These are phyloP conservation scores for Osmozyma mogii DNA, from an alignment of 805 yeast genomes.

Conservation along the genomic window DNA sequence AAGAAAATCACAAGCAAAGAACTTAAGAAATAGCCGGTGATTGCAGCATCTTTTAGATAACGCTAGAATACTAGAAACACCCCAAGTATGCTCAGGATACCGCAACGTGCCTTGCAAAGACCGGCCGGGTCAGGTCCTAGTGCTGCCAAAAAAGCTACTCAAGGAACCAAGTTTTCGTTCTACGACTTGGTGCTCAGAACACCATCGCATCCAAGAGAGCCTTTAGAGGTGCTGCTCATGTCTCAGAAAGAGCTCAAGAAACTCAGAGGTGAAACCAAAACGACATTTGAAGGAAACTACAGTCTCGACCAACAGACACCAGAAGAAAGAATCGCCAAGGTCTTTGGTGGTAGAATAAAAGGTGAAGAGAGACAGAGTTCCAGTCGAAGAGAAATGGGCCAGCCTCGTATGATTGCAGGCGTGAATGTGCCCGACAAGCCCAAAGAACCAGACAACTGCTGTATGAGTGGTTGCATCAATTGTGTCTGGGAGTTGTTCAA, in stretches of 20 bases:
- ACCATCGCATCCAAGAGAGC: constrained; percentile 25
- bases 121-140: too few species aligned
- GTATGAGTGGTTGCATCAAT: constrained; percentile 95
- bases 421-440: constrained; percentile 78
- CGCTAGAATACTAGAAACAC: too few species aligned
- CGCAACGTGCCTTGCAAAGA: too few species aligned
- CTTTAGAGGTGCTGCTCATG: constrained; percentile 25
- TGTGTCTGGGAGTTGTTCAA: constrained; percentile 94
- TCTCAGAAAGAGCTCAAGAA: constrained; percentile 10
- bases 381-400: constrained; percentile 27
- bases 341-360: constrained; percentile 50
- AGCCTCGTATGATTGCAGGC: constrained; percentile 43
- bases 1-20: too few species aligned
- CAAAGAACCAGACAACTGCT: constrained; percentile 87
- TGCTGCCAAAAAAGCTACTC: too few species aligned
- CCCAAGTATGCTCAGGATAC: too few species aligned
- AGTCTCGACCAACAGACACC: constrained; percentile 23
- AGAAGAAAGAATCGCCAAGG: constrained; percentile 39
- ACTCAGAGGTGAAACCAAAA: constrained; percentile 14
- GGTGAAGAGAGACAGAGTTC: constrained; percentile 42
- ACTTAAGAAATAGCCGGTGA: too few species aligned
- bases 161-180: constrained; percentile 22
- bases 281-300: constrained; percentile 27
- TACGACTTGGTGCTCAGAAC: constrained; percentile 31
- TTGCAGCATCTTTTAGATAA: too few species aligned